These are phyloP conservation scores for Sporobolomyces phaffii DNA, from an alignment of 768 basidiomycete species.

Conservation along the genomic window DNA sequence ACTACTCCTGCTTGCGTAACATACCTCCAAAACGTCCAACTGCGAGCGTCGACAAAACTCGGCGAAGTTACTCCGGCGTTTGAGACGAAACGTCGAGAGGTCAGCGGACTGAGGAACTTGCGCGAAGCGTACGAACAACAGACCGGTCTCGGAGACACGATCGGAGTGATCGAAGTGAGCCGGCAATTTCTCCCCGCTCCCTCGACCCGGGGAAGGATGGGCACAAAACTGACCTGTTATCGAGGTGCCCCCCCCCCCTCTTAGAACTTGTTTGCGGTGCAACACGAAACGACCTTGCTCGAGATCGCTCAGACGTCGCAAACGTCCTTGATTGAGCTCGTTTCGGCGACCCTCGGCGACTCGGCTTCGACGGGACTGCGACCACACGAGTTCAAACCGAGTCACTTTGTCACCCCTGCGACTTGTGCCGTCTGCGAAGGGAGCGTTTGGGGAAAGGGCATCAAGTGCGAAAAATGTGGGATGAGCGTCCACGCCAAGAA, in stretches of 20 bases:
- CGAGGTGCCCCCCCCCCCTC: too few relatives aligned
- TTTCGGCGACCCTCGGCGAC: slow-evolving; percentile 30
- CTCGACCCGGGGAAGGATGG: too few relatives aligned
- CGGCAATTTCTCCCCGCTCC: too few relatives aligned
- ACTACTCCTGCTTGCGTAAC: not conserved
- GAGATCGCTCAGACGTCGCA: slow-evolving; percentile 5
- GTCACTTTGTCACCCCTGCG: slow-evolving; percentile 27
- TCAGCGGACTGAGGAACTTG: slow-evolving; percentile 3
- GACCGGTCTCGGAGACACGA: slow-evolving; percentile 18
- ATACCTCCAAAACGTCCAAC: slow-evolving; percentile 35
- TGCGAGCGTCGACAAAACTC: not conserved
- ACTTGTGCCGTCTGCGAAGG: slow-evolving; percentile 28
- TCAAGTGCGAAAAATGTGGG: slow-evolving; percentile 23
- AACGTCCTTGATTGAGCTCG: slow-evolving; percentile 7
- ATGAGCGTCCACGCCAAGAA: slow-evolving; percentile 21
- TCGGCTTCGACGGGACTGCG: not conserved
- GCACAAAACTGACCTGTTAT: too few relatives aligned
- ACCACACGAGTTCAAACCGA: slow-evolving; percentile 30
- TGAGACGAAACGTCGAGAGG: slow-evolving; percentile 25
- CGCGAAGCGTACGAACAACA: slow-evolving; percentile 22
- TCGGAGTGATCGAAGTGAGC: slow-evolving; percentile 26
- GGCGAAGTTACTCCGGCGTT: slow-evolving; percentile 14
- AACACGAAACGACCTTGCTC: slow-evolving; percentile 15
- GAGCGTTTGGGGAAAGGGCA: slow-evolving; percentile 33
- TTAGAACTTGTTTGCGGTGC: slow-evolving; percentile 30